Conservation (phyloP, 2,329 filamentous ascomycete species). For the Trichoderma sp. region DNA sequence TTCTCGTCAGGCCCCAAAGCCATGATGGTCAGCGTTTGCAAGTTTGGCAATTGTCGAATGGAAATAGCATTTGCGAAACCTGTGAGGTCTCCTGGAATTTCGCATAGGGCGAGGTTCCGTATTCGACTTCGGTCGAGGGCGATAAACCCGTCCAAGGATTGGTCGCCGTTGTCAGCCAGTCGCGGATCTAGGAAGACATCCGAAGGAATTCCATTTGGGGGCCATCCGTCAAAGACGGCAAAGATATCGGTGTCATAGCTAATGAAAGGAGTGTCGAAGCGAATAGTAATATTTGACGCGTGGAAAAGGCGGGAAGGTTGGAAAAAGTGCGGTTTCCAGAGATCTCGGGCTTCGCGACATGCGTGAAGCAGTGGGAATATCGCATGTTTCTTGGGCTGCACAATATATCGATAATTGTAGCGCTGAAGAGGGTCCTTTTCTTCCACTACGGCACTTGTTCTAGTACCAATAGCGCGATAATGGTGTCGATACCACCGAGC, state of each 20-base stretch:
- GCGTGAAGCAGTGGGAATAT: slow-evolving; percentile 11
- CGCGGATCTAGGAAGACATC: not conserved
- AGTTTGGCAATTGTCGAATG: not conserved
- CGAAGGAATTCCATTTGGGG: not conserved
- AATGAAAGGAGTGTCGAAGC: slow-evolving; percentile 7
- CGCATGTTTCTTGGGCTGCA: slow-evolving; percentile 1
- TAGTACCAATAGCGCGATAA: not conserved
- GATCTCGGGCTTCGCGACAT: not conserved
- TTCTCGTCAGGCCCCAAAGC: not conserved
- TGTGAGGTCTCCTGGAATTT: not conserved
- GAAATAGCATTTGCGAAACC: not conserved
- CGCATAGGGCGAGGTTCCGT: slow-evolving; percentile 2
- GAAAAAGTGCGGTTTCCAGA: not conserved
- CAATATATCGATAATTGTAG: slow-evolving; percentile 6
- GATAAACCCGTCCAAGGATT: not conserved
- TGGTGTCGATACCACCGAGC: slow-evolving; percentile 9
- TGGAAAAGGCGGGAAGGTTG: not conserved
- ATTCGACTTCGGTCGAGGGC: not conserved
- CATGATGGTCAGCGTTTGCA: not conserved
- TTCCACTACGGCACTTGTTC: not conserved
- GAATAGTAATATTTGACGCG: not conserved
- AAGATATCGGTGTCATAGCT: slow-evolving; percentile 12
- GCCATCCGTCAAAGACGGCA: not conserved
- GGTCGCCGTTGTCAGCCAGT: not conserved
- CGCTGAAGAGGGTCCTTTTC: not conserved